Conservation (phyloP, 192 early-diverging fungal genomes). For the Jimgerdemannia lactiflua region DNA sequence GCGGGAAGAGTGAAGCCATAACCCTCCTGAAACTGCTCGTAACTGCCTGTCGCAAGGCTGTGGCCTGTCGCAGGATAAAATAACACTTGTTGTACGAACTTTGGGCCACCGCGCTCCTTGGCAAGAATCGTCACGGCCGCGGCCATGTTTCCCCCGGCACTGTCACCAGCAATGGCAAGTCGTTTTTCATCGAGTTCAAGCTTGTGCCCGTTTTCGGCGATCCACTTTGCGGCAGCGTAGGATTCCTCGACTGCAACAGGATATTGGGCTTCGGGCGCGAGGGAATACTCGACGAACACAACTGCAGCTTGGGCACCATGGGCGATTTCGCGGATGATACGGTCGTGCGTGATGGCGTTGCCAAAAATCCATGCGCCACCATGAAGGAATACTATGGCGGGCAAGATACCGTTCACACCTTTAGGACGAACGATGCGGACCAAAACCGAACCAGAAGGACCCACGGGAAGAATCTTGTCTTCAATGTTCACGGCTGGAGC, state of each 20-base stretch:
- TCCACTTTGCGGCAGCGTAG: too few relatives aligned
- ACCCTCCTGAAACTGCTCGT: not conserved
- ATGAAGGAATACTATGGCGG: not conserved
- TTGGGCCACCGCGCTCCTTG: constrained; percentile 2
- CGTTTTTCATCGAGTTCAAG: too few relatives aligned
- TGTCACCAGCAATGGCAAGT: constrained; percentile 8
- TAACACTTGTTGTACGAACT: too few relatives aligned
- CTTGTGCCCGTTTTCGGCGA: too few relatives aligned
- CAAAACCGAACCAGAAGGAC: not conserved
- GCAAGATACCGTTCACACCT: not conserved
- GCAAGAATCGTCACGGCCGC: not conserved
- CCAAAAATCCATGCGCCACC: not conserved
- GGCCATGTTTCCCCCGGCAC: constrained; percentile 17
- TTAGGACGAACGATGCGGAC: not conserved
- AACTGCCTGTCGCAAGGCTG: too few relatives aligned
- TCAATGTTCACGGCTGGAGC: too few relatives aligned
- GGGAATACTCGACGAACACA: too few relatives aligned
- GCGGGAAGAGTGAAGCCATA: constrained; percentile 1
- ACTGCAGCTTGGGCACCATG: not conserved
- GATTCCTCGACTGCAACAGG: too few relatives aligned
- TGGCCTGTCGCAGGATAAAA: too few relatives aligned
- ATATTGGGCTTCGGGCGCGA: too few relatives aligned
- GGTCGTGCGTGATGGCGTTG: constrained; percentile 7
- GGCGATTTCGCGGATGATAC: constrained; percentile 1
- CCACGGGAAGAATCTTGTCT: too few relatives aligned